Conservation (phyloP, 352 stramenopile genomes). For the Pythium plurisporium region DNA sequence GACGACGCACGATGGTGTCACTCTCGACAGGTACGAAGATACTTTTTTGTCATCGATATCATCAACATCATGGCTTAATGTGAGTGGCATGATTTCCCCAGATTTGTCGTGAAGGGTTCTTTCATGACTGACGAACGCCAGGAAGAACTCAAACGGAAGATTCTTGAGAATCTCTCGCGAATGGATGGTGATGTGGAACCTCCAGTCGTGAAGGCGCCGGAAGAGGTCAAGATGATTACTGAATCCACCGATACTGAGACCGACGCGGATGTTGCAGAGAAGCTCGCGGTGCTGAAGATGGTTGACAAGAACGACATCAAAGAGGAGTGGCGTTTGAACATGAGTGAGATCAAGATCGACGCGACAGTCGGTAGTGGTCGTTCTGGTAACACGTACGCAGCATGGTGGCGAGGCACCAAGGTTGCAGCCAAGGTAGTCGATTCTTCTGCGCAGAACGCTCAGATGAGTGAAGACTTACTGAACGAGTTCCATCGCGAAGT, state of each 20-base stretch:
- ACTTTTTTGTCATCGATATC: background rate
- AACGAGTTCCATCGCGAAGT: slow-evolving; percentile 86
- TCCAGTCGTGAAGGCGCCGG: background rate
- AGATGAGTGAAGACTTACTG: slow-evolving; percentile 68
- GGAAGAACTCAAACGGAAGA: slow-evolving; percentile 55
- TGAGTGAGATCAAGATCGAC: slow-evolving; percentile 70
- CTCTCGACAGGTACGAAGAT: slow-evolving; percentile 45
- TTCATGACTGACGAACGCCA: slow-evolving; percentile 83
- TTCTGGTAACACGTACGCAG: slow-evolving; percentile 76
- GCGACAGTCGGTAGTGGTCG: slow-evolving; percentile 63
- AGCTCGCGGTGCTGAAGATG: slow-evolving; percentile 72
- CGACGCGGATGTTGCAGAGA: slow-evolving; percentile 46
- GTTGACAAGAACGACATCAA: slow-evolving; percentile 86
- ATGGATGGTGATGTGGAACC: slow-evolving; percentile 33
- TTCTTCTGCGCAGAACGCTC: slow-evolving; percentile 59
- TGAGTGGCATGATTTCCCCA: slow-evolving; percentile 6
- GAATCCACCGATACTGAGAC: slow-evolving; percentile 22
- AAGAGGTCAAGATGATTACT: background rate
- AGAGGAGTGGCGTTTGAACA: slow-evolving; percentile 72
- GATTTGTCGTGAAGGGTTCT: slow-evolving; percentile 75
- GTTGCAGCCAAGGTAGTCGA: slow-evolving; percentile 81
- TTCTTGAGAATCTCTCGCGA: slow-evolving; percentile 70
- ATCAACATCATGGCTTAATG: background rate
- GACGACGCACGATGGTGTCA: slow-evolving; percentile 75
- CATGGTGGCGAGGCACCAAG: slow-evolving; percentile 74